Evolutionary conservation across 805 yeast genomes (phyloP).

Genomic region (Ogataea siamensis): DNA sequence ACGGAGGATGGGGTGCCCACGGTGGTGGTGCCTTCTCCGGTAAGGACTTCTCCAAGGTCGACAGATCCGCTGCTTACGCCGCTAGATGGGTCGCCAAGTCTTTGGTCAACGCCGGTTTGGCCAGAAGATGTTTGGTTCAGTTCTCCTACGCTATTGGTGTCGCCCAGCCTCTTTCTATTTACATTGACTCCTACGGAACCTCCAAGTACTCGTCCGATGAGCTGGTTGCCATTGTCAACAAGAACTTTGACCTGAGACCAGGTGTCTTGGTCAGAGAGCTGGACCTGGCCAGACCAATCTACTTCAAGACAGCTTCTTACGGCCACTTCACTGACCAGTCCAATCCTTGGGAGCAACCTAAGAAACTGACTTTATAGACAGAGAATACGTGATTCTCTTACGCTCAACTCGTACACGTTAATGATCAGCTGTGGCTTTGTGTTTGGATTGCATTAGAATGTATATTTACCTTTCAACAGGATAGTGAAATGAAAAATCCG

Average conservation of each 20-base stretch:
- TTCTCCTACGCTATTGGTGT: constrained; percentile 99
- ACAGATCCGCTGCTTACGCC: constrained; percentile 99
- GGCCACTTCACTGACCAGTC: constrained; percentile 99
- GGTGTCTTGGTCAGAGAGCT: constrained; percentile 97
- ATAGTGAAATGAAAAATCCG: constrained; percentile 9
- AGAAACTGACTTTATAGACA: constrained; percentile 59
- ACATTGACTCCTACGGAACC: constrained; percentile 98
- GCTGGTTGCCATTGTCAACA: constrained; percentile 85
- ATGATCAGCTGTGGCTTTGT: constrained; percentile 14
- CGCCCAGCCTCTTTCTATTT: constrained; percentile 97
- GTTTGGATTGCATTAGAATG: constrained; percentile 23
- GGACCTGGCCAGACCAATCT: constrained; percentile 98
- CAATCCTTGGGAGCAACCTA: constrained; percentile 98
- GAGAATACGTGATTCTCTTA: constrained; percentile 4
- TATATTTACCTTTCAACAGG: constrained; percentile 30
- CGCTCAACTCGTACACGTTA: constrained; percentile 34
- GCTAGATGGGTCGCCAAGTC: constrained; percentile 99
- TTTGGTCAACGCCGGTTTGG: constrained; percentile 88
- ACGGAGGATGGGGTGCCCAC: constrained; percentile 99
- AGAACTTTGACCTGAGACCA: constrained; percentile 98
- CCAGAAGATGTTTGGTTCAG: constrained; percentile 96
- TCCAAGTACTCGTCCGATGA: constrained; percentile 85
- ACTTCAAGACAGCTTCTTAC: constrained; percentile 97
- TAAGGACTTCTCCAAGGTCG: constrained; percentile 99
- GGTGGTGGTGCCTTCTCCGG: constrained; percentile 99